Conservation (phyloP, 352 stramenopile genomes). For the Globisporangium middletonii region DNA sequence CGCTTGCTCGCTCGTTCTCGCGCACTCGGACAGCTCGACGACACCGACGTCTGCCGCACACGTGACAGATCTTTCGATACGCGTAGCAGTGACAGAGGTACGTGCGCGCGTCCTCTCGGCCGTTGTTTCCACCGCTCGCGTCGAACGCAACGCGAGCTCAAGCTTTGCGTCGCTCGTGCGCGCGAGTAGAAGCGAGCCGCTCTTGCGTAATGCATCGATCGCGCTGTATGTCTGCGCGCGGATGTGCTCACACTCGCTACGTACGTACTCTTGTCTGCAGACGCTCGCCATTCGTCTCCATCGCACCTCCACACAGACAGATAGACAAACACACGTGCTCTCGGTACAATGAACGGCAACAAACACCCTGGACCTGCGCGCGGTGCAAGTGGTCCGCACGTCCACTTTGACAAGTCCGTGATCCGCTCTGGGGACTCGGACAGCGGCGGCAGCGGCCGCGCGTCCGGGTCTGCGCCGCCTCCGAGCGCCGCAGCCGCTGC, state of each 20-base stretch:
- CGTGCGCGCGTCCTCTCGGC: too few species aligned
- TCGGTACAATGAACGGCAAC: conserved; percentile 37
- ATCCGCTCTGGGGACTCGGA: conserved; percentile 34
- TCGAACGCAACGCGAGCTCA: too few species aligned
- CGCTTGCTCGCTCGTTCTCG: neutral
- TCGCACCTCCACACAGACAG: neutral
- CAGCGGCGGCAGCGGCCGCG: conserved; percentile 35
- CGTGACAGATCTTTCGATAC: too few species aligned
- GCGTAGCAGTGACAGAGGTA: too few species aligned
- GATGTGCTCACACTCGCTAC: too few species aligned
- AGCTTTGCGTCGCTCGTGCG: too few species aligned
- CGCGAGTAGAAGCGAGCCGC: too few species aligned
- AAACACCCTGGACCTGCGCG: conserved; percentile 15
- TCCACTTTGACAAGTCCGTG: conserved; percentile 70
- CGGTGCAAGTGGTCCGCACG: conserved; percentile 20
- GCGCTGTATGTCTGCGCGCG: too few species aligned
- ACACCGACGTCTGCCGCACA: too few species aligned
- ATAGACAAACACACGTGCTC: neutral
- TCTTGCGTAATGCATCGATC: too few species aligned
- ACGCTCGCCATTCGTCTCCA: neutral
- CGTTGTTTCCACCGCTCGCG: too few species aligned
- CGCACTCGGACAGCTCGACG: too few species aligned
- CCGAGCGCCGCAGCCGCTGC: neutral
- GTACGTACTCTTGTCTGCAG: neutral
- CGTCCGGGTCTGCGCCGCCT: conserved; percentile 8